Base-by-base conservation (phyloP, 2,329 filamentous ascomycete genomes). In the Davidsoniella australis region DNA sequence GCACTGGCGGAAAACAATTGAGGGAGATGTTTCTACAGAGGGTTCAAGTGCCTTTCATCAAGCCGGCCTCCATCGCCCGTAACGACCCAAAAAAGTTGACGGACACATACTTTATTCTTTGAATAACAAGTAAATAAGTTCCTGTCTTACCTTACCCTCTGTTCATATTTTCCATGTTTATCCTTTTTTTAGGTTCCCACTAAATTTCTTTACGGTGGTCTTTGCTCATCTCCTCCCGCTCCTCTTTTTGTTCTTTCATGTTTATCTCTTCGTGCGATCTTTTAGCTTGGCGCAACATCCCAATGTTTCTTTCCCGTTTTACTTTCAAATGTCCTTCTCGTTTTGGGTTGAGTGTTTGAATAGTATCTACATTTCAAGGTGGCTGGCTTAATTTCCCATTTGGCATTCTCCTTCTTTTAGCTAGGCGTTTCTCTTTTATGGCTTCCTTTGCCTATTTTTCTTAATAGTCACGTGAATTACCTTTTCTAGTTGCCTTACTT, bases 1-100 rank as follows among this genome's bases (percentile, higher is more conserved):
- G 60, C 88, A 95, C 64, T 98, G 89, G 89, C 79, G 81, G 60
- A 94, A 91, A 67, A 96, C 89, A 2, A 94, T 96, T 57, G 89
- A 96, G 55, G 86, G 87, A 52, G 88, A 95, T 59, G 73, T 75
- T 29, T 82, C 78, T 24, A 80, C 78, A 3, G 79, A 82, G 59
- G 72, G 70, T 49, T 79, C 75, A 10, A 71, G 49, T 40, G 26
- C 26, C 26, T 33, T 33, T 33, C 26, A 33, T 33, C 26, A 33
- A 33, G 26, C 26, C 3, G 48, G 42, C 5, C 33, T 50, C 23
- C 48, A 42, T n/a, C 41, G 37, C 20, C 43, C 17, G 17, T 39
- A 38, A 17, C 26, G 24, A 16, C 9, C 8, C 10, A 12, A 20
- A 18, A 20, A 33, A 48, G 10, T n/a, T 24, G 41, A 47, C 20